Evolutionary conservation across 306 rosid genomes (phyloP).

Genomic region (Nissolia schottii): DNA sequence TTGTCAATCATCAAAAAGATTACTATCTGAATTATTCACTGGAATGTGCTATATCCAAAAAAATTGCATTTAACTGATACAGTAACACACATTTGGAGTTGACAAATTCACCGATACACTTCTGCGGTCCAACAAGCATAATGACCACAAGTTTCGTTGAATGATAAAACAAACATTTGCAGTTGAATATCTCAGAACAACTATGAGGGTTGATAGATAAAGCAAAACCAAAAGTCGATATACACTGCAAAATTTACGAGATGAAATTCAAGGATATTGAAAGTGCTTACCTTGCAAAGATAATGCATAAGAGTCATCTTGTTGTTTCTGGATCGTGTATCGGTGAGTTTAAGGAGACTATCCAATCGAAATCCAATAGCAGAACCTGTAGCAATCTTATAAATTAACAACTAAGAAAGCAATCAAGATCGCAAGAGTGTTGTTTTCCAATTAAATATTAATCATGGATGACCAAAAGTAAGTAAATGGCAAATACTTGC

Average conservation of each 20-base stretch:
- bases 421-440: slow-evolving; percentile 1
- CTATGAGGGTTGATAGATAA: not conserved
- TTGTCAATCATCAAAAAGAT: slow-evolving; percentile 30
- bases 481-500: slow-evolving; percentile 1
- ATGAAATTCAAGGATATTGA: not conserved
- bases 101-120: not conserved
- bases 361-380: slow-evolving; percentile 98
- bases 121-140: not conserved
- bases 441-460: not conserved
- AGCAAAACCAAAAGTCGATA: not conserved
- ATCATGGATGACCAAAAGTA: not conserved
- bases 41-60: not conserved
- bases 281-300: slow-evolving; percentile 85
- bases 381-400: slow-evolving; percentile 53
- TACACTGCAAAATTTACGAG: not conserved
- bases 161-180: not conserved
- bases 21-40: not conserved
- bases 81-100: not conserved
- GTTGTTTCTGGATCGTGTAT: slow-evolving; percentile 82
- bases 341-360: slow-evolving; percentile 94
- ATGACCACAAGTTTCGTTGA: not conserved
- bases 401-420: slow-evolving; percentile 14
- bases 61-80: not conserved
- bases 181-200: not conserved
- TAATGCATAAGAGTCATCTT: slow-evolving; percentile 99